phyloP scores from a whole-genome alignment of 345 rosid species.

The Eucalyptus guilfoylei region DNA sequence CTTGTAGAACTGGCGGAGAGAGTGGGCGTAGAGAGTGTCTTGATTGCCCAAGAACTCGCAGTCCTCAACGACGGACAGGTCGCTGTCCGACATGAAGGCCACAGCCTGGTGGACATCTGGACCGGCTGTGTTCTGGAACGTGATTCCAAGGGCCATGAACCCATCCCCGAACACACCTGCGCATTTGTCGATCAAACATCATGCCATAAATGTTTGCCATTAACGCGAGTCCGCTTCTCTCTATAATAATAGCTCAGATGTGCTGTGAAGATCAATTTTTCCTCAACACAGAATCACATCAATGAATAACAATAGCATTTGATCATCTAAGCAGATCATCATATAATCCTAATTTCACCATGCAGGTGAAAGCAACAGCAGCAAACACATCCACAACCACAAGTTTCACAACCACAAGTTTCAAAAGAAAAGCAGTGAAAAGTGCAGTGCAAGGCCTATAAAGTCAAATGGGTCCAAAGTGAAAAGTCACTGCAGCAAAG shows the following conservation, averaged over 20 bases:
- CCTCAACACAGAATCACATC: not conserved
- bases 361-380: not conserved
- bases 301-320: not conserved
- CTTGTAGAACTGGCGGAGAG: slow-evolving; percentile 83
- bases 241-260: not conserved
- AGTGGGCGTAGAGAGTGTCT: slow-evolving; percentile 79
- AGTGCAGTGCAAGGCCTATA: not conserved
- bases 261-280: not conserved
- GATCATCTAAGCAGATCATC: not conserved
- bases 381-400: not conserved
- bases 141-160: slow-evolving; percentile 83
- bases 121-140: slow-evolving; percentile 79
- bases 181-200: not conserved
- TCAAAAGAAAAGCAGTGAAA: not conserved
- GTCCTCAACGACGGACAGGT: slow-evolving; percentile 55
- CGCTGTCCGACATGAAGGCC: slow-evolving; percentile 86
- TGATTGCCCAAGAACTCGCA: slow-evolving; percentile 91
- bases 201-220: not conserved
- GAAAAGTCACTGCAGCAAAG: not conserved
- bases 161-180: slow-evolving; percentile 90
- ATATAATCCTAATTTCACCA: not conserved
- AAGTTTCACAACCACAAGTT: not conserved
- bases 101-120: slow-evolving; percentile 86
- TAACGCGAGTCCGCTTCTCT: not conserved
- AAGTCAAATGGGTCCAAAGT: not conserved